Conservation (phyloP, 140 eudicot genomes). For the Anethum foeniculum region DNA sequence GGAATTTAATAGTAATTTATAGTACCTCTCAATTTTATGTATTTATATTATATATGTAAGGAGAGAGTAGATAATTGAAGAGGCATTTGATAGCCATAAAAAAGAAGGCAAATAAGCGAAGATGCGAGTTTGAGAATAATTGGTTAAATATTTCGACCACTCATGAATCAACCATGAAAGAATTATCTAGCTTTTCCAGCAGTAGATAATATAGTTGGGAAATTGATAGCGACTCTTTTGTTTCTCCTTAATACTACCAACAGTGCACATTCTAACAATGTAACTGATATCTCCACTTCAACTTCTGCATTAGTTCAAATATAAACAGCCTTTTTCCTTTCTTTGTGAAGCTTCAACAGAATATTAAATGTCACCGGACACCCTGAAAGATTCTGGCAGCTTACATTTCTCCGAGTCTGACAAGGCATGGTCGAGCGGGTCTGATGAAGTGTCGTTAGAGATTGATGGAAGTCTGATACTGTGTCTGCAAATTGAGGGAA, state of each 20-base stretch:
- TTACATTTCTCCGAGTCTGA: not conserved
- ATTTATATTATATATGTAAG: not conserved
- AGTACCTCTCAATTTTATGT: not conserved
- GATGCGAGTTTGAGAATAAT: not conserved
- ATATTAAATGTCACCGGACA: not conserved
- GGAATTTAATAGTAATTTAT: not conserved
- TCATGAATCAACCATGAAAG: not conserved
- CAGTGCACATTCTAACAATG: not conserved
- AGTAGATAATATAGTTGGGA: not conserved
- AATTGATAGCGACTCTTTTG: not conserved
- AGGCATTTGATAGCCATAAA: not conserved
- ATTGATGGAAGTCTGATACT: not conserved
- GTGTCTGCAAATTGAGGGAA: not conserved
- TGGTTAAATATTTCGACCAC: constrained; percentile 3
- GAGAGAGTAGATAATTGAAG: not conserved
- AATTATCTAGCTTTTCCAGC: not conserved
- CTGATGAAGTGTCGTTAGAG: not conserved
- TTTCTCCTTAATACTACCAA: not conserved
- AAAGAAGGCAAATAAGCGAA: not conserved
- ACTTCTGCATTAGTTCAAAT: not conserved
- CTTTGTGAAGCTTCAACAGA: not conserved
- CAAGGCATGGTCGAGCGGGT: not conserved
- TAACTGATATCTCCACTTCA: not conserved
- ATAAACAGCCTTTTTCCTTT: not conserved
- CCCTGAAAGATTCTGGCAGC: not conserved